Conservation (phyloP, 768 basidiomycete genomes). For the Phlegmacium glaucopus region DNA sequence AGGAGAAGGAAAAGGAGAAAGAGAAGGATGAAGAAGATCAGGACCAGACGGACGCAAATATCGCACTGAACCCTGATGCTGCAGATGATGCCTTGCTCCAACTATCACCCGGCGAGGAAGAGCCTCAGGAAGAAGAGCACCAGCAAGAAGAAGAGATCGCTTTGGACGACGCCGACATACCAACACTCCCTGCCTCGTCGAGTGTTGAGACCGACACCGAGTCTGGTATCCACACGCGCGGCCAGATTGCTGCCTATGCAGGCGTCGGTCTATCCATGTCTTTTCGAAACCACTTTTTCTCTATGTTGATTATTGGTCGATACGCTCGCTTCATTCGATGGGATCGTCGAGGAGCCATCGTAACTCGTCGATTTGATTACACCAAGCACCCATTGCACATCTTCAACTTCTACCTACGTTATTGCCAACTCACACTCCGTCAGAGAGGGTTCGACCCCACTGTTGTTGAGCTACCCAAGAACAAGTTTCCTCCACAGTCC, state of each 20-base stretch:
- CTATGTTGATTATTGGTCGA: not conserved
- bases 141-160: not conserved
- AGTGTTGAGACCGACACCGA: not conserved
- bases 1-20: not conserved
- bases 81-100: too few species aligned
- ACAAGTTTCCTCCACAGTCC: not conserved
- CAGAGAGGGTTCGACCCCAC: too few species aligned
- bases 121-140: too few species aligned
- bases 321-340: not conserved
- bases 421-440: too few species aligned
- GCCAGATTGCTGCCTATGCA: too few species aligned
- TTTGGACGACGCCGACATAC: not conserved
- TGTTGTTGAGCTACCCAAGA: not conserved
- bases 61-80: not conserved
- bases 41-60: not conserved
- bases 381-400: too few species aligned
- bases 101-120: not conserved
- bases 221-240: not conserved
- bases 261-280: not conserved
- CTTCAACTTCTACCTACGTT: too few species aligned
- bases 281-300: not conserved
- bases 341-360: too few species aligned
- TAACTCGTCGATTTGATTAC: too few species aligned
- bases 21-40: not conserved
- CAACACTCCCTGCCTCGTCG: not conserved